Evolutionary conservation across 140 eudicot species (phyloP).

Genomic region (Ambrosia hybrid): DNA sequence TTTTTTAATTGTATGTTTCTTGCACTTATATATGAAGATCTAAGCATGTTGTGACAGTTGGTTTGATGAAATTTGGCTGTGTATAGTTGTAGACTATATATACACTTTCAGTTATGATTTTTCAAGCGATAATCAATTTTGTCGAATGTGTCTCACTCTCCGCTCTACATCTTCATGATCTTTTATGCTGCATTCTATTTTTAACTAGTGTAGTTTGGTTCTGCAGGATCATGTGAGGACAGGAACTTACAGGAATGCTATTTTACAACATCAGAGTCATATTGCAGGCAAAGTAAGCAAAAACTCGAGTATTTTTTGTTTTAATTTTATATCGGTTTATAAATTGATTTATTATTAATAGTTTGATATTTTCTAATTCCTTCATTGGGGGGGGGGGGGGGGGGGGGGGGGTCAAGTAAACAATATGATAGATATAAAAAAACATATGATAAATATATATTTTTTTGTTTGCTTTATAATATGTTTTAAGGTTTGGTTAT

Average conservation of each 20-base stretch:
- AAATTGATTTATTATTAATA: too few species aligned
- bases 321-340: too few species aligned
- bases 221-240: conserved; percentile 91
- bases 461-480: too few species aligned
- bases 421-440: too few species aligned
- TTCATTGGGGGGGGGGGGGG: too few species aligned
- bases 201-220: neutral
- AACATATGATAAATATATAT: too few species aligned
- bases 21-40: neutral
- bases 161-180: neutral
- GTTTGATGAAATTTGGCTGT: neutral
- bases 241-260: conserved; percentile 82
- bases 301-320: neutral
- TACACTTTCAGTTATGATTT: neutral
- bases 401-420: too few species aligned
- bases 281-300: conserved; percentile 83
- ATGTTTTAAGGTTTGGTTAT: too few species aligned
- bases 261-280: conserved; percentile 62
- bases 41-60: neutral
- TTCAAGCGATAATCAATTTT: neutral
- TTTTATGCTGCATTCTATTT: neutral
- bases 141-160: neutral
- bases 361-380: too few species aligned
- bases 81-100: too few species aligned
- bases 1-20: too few species aligned